These are phyloP conservation scores for Aspergillus terreus DNA, from an alignment of 2,329 filamentous ascomycete species.

Conservation along the genomic window DNA sequence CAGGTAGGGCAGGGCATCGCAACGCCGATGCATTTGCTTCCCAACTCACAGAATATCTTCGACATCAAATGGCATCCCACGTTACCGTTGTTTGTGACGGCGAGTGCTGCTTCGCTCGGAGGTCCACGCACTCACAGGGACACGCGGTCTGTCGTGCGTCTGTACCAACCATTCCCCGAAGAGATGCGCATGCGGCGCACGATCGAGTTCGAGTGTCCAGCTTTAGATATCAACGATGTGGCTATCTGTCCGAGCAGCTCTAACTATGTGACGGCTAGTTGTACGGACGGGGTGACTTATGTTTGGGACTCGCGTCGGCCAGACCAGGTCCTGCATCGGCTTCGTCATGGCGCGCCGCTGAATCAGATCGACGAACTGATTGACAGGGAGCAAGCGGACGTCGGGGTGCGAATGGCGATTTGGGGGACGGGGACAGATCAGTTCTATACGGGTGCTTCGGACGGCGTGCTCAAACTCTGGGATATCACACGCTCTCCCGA, in stretches of 20 bases:
- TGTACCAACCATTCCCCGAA: slow-evolving; percentile 44
- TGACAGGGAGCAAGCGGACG: slow-evolving; percentile 50
- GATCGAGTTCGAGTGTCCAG: slow-evolving; percentile 54
- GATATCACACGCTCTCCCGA: slow-evolving; percentile 51
- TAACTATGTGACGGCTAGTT: slow-evolving; percentile 55
- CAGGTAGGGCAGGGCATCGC: slow-evolving; percentile 41
- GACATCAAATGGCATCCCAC: slow-evolving; percentile 56
- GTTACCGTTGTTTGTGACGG: slow-evolving; percentile 51
- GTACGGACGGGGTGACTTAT: slow-evolving; percentile 58
- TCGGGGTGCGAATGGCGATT: slow-evolving; percentile 55
- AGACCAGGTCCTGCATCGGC: slow-evolving; percentile 44
- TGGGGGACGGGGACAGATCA: slow-evolving; percentile 53
- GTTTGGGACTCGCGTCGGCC: slow-evolving; percentile 56
- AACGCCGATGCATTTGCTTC: slow-evolving; percentile 37
- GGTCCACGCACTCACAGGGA: slow-evolving; percentile 28
- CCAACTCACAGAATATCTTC: slow-evolving; percentile 53
- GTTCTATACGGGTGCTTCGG: slow-evolving; percentile 59
- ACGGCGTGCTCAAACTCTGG: slow-evolving; percentile 59
- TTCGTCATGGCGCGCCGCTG: slow-evolving; percentile 51
- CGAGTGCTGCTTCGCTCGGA: slow-evolving; percentile 39
- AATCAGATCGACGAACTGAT: slow-evolving; percentile 41
- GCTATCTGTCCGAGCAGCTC: slow-evolving; percentile 45
- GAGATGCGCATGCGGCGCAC: slow-evolving; percentile 27
- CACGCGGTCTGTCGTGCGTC: slow-evolving; percentile 49
- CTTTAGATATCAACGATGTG: slow-evolving; percentile 60